phyloP scores from a whole-genome alignment of 2,329 filamentous ascomycete genomes.

The Epichloe uncinata region DNA sequence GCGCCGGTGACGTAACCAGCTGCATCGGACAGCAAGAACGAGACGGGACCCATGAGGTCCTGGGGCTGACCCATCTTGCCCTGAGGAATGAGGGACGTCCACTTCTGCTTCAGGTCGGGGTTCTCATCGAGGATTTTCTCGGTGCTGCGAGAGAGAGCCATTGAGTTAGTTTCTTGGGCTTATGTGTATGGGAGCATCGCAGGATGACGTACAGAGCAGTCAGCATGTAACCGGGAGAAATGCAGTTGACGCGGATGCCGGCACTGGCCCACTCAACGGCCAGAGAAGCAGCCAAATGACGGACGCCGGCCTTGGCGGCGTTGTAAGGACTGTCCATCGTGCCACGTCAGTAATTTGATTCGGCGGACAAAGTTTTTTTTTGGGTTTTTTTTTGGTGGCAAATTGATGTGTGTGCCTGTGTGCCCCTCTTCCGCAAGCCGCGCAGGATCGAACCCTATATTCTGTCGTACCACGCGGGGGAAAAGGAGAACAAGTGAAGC shows the following conservation, averaged over 20 bases:
- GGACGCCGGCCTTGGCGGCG: constrained; percentile 79
- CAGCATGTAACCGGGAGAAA: constrained; percentile 92
- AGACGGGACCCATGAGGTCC: constrained; percentile 87
- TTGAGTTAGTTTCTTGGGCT: background rate
- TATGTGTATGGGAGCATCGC: background rate
- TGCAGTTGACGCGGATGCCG: constrained; percentile 87
- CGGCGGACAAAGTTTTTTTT: background rate
- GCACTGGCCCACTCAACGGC: constrained; percentile 88
- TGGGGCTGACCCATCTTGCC: constrained; percentile 88
- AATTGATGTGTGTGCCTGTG: no score
- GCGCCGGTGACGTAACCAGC: constrained; percentile 59
- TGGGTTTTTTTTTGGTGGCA: no score
- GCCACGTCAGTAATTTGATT: constrained; percentile 4
- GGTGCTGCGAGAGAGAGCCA: constrained; percentile 42
- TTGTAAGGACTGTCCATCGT: constrained; percentile 58
- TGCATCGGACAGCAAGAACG: constrained; percentile 73
- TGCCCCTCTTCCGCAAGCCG: no score
- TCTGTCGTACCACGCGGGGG: no score
- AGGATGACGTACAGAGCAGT: constrained; percentile 62
- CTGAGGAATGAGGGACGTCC: constrained; percentile 83
- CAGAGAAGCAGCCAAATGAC: constrained; percentile 74
- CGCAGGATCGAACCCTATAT: no score
- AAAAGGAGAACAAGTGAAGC: no score
- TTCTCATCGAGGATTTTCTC: constrained; percentile 92
- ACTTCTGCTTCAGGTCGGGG: constrained; percentile 76